Percentiles rank a stretch among this genome's conserved stretches.
Conservation (phyloP, 306 rosid species). For the Purshia tridentata region DNA sequence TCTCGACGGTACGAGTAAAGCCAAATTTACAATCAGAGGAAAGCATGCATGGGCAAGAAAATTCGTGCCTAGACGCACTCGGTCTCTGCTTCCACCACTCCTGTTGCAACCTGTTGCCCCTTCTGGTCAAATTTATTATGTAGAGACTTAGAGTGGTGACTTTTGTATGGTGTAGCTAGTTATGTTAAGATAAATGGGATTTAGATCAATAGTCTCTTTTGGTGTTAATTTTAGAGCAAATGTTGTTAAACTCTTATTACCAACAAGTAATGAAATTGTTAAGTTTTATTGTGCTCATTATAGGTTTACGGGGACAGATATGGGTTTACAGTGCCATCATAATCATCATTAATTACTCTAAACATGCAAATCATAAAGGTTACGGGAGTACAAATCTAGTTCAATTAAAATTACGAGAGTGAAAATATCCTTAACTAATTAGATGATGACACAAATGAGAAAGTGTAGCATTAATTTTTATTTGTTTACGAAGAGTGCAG, state of each 20-base stretch:
- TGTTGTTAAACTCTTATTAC: neutral
- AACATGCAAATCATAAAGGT: too few species aligned
- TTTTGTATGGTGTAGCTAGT: neutral
- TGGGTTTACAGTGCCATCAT: too few species aligned
- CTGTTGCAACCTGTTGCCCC: conserved; percentile 13
- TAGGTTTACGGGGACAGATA: too few species aligned
- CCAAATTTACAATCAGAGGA: conserved; percentile 63
- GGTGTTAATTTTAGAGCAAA: neutral
- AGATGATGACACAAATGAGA: too few species aligned
- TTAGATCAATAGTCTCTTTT: neutral
- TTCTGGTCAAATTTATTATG: neutral
- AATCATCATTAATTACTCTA: too few species aligned
- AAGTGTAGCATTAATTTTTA: too few species aligned
- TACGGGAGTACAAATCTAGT: too few species aligned
- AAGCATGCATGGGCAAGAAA: conserved; percentile 76
- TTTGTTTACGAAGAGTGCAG: too few species aligned
- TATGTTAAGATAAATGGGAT: neutral
- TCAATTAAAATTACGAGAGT: too few species aligned
- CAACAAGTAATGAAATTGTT: too few species aligned
- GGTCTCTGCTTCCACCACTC: neutral
- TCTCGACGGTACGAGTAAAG: conserved; percentile 45
- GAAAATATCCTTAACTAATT: too few species aligned
- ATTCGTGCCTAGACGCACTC: conserved; percentile 48
- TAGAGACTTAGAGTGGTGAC: neutral
- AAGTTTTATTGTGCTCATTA: too few species aligned